phyloP scores from a whole-genome alignment of 768 basidiomycete species.

The Pleurotus tuoliensis region DNA sequence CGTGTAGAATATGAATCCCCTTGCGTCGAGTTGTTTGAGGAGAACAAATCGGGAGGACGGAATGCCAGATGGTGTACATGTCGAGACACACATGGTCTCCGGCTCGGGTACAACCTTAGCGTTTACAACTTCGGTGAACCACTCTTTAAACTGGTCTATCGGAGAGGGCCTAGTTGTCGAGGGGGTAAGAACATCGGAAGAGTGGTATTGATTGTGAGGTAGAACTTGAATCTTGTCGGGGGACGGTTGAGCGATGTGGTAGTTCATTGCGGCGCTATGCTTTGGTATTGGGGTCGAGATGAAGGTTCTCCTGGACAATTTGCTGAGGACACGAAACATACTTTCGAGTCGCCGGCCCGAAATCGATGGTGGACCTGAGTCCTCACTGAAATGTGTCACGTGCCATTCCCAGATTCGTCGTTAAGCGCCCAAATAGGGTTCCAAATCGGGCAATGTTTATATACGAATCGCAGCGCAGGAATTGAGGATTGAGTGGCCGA shows the following conservation, averaged over 20 bases:
- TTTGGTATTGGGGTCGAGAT: too few species aligned
- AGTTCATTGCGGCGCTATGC: constrained; percentile 26
- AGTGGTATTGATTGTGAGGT: constrained; percentile 73
- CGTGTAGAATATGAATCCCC: constrained; percentile 94
- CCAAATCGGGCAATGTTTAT: too few species aligned
- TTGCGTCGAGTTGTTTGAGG: constrained; percentile 83
- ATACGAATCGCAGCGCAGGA: too few species aligned
- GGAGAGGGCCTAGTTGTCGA: constrained; percentile 61
- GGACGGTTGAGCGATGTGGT: constrained; percentile 39
- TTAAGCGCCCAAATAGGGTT: too few species aligned
- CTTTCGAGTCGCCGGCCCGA: too few species aligned
- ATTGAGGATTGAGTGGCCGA: too few species aligned
- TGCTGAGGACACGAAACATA: too few species aligned
- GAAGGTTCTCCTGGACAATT: too few species aligned
- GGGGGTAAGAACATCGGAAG: constrained; percentile 60
- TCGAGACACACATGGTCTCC: constrained; percentile 85
- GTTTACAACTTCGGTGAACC: constrained; percentile 71
- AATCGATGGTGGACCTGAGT: too few species aligned
- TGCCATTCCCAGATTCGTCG: too few species aligned
- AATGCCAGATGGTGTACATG: constrained; percentile 64
- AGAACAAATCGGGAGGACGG: constrained; percentile 90
- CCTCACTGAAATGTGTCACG: too few species aligned
- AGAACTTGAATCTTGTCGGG: constrained; percentile 63
- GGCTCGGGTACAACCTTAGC: constrained; percentile 68
- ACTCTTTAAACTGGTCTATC: constrained; percentile 78